Evolutionary conservation across 1,284 basidiomycete species (phyloP), one percentile per base, ranked within the genome.

Genomic region (Thecaphora thlaspeos): DNA sequence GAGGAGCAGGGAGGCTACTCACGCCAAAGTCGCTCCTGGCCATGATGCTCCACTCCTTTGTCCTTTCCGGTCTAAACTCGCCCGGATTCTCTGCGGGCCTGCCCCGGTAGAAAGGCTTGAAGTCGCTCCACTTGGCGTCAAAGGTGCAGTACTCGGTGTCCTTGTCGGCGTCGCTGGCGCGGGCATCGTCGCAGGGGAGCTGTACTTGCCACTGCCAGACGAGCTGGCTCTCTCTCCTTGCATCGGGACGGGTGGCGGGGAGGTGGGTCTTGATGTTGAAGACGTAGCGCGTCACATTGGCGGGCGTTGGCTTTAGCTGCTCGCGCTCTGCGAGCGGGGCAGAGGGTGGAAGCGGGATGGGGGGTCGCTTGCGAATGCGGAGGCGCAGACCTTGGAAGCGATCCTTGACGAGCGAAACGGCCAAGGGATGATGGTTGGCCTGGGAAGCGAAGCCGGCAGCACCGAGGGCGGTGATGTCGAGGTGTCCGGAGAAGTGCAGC

Each of bases 381-480:
- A 71, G 34, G 15, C 60, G 48, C 2, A 71, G 51, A 4, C 69
- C 69, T 0, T 22, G 23, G 38, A 43, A 69, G 17, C 45, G 28
- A 11, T 60, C 41, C 40, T 51, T 56, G 34, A 12, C 39, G 17
- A 72, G 54, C 15, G 40, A 39, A 34, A 55, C 48, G 19, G 63
- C 68, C 21, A 66, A 55, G 2, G 46, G 18, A 9, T 43, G 43
- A n/a, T 70, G 56, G 43, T 79, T 77, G 0, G 76, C 68, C 55
- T 82, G 82, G 5, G 81, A 82, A 0, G 82, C 81, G 55, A 83
- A 83, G 0, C 82, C 82, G 10, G 82, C 82, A 8, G 81, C 82
- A 8, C 81, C 81, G 21, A 83, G 79, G 0, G 81, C 80, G 17
- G 75, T 72, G 48, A 78, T 82, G 53, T 83, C 67, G 43, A 72